Evolutionary conservation across 179 eudicot genomes (phyloP).

Genomic region (Kewa caespitosa): DNA sequence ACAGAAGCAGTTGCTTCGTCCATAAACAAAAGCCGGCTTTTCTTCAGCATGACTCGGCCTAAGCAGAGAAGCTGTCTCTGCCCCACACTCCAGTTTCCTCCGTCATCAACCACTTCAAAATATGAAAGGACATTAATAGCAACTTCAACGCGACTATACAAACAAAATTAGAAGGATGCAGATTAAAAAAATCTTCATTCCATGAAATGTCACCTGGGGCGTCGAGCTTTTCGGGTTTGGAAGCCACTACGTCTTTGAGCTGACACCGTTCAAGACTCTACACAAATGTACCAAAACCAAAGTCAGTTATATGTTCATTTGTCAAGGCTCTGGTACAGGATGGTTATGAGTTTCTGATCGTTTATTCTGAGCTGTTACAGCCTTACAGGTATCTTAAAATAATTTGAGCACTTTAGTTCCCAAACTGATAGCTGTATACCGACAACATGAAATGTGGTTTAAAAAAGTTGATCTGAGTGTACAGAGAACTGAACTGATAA

Average conservation of each 20-base stretch:
- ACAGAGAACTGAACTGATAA: too few species aligned
- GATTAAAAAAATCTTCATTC: background rate
- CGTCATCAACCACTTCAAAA: slow-evolving; percentile 64
- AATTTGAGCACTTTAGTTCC: too few species aligned
- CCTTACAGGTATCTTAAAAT: too few species aligned
- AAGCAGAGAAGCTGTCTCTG: slow-evolving; percentile 91
- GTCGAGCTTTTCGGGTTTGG: slow-evolving; percentile 86
- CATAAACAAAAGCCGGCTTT: slow-evolving; percentile 76
- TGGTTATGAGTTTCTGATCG: too few species aligned
- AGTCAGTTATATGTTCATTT: too few species aligned
- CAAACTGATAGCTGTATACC: too few species aligned
- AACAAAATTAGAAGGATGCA: background rate
- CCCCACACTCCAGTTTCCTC: slow-evolving; percentile 97
- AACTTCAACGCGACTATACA: background rate
- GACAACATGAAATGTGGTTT: too few species aligned
- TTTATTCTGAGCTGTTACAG: too few species aligned
- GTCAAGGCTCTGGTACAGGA: too few species aligned
- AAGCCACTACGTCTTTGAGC: slow-evolving; percentile 78
- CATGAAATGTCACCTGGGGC: too few species aligned
- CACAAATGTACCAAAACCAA: slow-evolving; percentile 2
- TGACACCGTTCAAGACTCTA: slow-evolving; percentile 96
- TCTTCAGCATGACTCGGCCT: slow-evolving; percentile 87
- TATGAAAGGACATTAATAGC: background rate
- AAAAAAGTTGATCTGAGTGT: too few species aligned
- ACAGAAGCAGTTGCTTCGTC: slow-evolving; percentile 98